Evolutionary conservation across 1,284 basidiomycete genomes (phyloP), one percentile per base, ranked within the genome.

Genomic region (Macrocystidia cucumis): DNA sequence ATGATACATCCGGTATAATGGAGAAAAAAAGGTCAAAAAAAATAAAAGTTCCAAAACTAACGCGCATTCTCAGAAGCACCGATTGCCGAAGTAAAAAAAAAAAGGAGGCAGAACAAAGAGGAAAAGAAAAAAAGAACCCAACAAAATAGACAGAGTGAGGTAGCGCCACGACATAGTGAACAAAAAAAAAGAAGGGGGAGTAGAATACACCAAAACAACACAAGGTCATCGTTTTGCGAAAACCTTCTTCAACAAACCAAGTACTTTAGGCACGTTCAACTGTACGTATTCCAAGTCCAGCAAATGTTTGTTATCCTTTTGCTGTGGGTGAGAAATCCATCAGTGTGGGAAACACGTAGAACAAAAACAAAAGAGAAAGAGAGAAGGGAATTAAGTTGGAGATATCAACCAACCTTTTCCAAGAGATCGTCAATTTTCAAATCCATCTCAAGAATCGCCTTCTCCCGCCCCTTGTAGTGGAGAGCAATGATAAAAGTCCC

Each of bases 371-470:
- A 22, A 22, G 25, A 30, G 24, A 3, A n/a, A n/a, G n/a, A n/a
- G n/a, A n/a, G n/a, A n/a, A n/a, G n/a, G n/a, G n/a, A n/a, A n/a
- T n/a, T n/a, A n/a, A n/a, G n/a, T n/a, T n/a, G n/a, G n/a, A n/a
- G n/a, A n/a, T n/a, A n/a, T n/a, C n/a, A 3, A 54, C 68, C 17
- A 40, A 88, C 87, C 81, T 93, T 96, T 63, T 98, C 93, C 50
- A 98, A 68, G 46, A 98, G 63, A 64, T 98, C 96, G 61, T 98
- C 96, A 52, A 98, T 96, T 68, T 98, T 98, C 42, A 98, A 73
- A 63, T 98, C 96, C 93, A 98, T 98, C 72, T 99, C 96, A 30
- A 98, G 72, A 49, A 99, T 98, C 12, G 96, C 92, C 67, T 97
- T 97, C 54, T 98, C 93, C n/a, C 96, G 77, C 23, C 93, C 93